Evolutionary conservation across 257 asterid genomes (phyloP).

Genomic region (Rauvolfia tetraphylla): DNA sequence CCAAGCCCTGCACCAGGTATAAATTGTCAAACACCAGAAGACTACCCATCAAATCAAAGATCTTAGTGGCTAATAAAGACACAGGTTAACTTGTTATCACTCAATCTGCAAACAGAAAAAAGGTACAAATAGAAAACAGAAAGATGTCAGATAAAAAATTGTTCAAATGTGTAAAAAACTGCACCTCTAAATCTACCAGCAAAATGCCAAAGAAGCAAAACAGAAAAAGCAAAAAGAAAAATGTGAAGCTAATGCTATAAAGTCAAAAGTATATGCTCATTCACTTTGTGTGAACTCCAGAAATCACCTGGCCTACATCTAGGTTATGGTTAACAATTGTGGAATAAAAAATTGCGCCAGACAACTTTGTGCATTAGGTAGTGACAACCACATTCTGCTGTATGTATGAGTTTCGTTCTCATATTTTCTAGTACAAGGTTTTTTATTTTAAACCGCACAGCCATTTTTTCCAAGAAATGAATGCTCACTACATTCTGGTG

Average conservation of each 20-base stretch:
- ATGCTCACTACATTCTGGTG: not conserved
- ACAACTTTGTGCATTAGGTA: too few species aligned
- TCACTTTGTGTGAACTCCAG: not conserved
- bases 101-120: not conserved
- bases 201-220: not conserved
- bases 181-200: not conserved
- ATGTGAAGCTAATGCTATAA: not conserved
- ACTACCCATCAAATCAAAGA: too few species aligned
- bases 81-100: not conserved
- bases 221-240: not conserved
- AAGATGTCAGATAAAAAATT: not conserved
- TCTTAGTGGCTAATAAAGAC: not conserved
- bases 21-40: conserved; percentile 18
- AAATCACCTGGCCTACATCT: not conserved
- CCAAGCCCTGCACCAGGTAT: conserved; percentile 75
- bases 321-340: not conserved
- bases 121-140: not conserved
- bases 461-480: not conserved
- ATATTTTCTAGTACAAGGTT: not conserved
- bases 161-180: not conserved
- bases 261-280: not conserved
- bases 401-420: not conserved
- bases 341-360: not conserved
- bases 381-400: not conserved
- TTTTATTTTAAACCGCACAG: not conserved